Evolutionary conservation across 2,329 filamentous ascomycete genomes (phyloP).

Genomic region (Aspergillus sp.): DNA sequence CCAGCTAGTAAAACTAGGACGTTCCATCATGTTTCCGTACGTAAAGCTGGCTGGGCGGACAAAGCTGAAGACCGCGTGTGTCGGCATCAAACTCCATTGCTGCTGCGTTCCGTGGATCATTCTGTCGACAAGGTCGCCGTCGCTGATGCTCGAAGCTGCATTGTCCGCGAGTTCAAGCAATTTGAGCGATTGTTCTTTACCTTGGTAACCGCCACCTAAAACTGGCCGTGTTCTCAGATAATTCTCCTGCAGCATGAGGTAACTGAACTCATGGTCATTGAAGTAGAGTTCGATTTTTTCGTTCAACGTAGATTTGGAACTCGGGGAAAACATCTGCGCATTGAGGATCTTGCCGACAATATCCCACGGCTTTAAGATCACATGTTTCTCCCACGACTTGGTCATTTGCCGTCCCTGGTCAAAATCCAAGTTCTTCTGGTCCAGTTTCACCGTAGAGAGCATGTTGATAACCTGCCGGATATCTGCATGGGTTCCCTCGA

Average conservation of each 20-base stretch:
- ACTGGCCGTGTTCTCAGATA: slow-evolving; percentile 78
- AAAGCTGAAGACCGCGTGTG: slow-evolving; percentile 90
- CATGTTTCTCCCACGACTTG: slow-evolving; percentile 96
- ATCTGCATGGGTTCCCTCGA: slow-evolving; percentile 90
- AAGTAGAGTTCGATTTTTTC: slow-evolving; percentile 99
- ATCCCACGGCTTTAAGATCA: slow-evolving; percentile 95
- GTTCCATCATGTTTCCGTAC: slow-evolving; percentile 62
- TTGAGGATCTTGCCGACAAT: slow-evolving; percentile 89
- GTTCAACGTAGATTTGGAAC: slow-evolving; percentile 79
- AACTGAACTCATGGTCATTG: slow-evolving; percentile 97
- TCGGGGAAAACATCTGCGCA: slow-evolving; percentile 72
- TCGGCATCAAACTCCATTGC: slow-evolving; percentile 97
- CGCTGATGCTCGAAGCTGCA: slow-evolving; percentile 91
- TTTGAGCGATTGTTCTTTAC: slow-evolving; percentile 66
- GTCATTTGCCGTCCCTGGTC: slow-evolving; percentile 88
- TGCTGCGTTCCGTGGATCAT: slow-evolving; percentile 99
- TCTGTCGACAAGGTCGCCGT: slow-evolving; percentile 87
- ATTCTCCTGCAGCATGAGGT: slow-evolving; percentile 96
- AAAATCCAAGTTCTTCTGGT: slow-evolving; percentile 68
- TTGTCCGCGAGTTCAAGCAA: slow-evolving; percentile 76
- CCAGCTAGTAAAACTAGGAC: slow-evolving; percentile 78
- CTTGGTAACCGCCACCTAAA: slow-evolving; percentile 51
- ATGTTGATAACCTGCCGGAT: slow-evolving; percentile 99
- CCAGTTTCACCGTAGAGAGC: slow-evolving; percentile 87
- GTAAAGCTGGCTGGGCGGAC: slow-evolving; percentile 83